Evolutionary conservation across 2,329 filamentous ascomycete species (phyloP).

Genomic region (Blastomyces percursus): DNA sequence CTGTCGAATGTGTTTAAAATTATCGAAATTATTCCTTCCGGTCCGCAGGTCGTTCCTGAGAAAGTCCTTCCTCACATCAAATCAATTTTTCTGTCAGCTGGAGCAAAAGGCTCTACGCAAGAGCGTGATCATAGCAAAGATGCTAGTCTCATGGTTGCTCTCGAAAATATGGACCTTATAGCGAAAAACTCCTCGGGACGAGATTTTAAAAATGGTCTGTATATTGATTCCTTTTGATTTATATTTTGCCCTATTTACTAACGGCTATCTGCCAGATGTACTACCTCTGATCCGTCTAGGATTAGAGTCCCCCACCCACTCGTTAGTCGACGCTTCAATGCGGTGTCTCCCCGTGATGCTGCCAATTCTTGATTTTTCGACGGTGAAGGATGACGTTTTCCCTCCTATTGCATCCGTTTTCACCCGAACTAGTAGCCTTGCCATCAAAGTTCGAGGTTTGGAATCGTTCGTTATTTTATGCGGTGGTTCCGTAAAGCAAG

Average conservation of each 20-base stretch:
- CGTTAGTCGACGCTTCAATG: constrained; percentile 75
- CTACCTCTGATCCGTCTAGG: constrained; percentile 74
- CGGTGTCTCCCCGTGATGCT: constrained; percentile 68
- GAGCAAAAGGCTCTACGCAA: constrained; percentile 31
- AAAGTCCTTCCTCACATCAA: constrained; percentile 75
- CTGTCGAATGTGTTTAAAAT: constrained; percentile 91
- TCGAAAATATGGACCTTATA: constrained; percentile 70
- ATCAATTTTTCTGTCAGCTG: constrained; percentile 62
- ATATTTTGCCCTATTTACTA: constrained; percentile 10
- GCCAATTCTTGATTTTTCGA: constrained; percentile 85
- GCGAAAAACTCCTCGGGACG: constrained; percentile 75
- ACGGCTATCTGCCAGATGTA: constrained; percentile 50
- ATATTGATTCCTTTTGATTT: background rate
- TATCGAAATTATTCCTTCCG: constrained; percentile 63
- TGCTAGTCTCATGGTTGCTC: constrained; percentile 78
- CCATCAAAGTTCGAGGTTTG: constrained; percentile 85
- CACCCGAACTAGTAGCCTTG: constrained; percentile 81
- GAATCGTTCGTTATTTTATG: constrained; percentile 86
- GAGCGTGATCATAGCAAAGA: constrained; percentile 78
- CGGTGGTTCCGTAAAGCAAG: constrained; percentile 52
- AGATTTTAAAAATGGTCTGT: constrained; percentile 83
- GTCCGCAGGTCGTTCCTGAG: constrained; percentile 69
- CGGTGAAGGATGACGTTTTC: constrained; percentile 93
- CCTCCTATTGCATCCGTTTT: constrained; percentile 85
- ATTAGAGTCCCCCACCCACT: constrained; percentile 79